Conservation (phyloP, 305 asterid genomes). For the Solanum chacoense region DNA sequence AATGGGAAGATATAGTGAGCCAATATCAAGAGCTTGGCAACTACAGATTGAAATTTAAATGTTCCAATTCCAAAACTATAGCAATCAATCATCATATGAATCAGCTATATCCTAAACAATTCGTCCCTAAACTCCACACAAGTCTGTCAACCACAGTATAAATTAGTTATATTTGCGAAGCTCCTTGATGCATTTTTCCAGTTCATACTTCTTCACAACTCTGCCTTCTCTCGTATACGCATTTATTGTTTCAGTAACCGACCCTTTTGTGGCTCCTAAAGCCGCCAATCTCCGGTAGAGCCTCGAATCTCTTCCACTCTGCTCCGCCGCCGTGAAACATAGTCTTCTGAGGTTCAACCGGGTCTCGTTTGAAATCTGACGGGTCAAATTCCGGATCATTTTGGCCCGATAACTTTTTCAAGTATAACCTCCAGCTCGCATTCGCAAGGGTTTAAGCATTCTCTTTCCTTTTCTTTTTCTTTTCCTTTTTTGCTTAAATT, state of each 20-base stretch:
- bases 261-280: constrained; percentile 31
- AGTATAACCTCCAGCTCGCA: no score
- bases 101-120: background rate
- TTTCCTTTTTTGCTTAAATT: no score
- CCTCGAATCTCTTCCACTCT: background rate
- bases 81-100: background rate
- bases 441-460: no score
- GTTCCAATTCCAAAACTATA: background rate
- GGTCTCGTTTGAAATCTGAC: constrained; percentile 12
- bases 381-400: constrained; percentile 55
- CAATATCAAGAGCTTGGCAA: background rate
- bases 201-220: constrained; percentile 17
- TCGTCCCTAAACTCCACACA: background rate
- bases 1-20: background rate
- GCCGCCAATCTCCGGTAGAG: constrained; percentile 59
- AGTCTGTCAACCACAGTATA: background rate
- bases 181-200: no score
- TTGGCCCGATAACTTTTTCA: no score
- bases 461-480: no score
- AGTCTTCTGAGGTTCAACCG: constrained; percentile 17
- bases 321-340: constrained; percentile 15
- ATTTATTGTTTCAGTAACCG: constrained; percentile 43
- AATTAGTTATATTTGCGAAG: background rate
- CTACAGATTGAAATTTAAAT: background rate
- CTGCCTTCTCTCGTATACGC: constrained; percentile 51